Evolutionary conservation across 2,329 filamentous ascomycete genomes (phyloP).

Genomic region (Scedosporium dehoogii): DNA sequence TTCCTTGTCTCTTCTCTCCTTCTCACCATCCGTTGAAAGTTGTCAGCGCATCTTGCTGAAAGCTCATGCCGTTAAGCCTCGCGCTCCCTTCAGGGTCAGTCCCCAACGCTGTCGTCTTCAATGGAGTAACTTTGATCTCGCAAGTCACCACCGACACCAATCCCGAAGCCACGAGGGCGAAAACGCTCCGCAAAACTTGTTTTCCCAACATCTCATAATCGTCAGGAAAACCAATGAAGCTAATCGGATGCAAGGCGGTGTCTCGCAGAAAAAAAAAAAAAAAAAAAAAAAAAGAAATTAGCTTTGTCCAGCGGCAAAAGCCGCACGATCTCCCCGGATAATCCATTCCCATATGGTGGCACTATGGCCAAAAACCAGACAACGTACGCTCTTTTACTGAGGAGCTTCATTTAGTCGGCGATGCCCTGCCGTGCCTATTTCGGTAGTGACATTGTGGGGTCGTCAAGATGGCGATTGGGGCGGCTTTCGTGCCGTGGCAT

Average conservation of each 20-base stretch:
- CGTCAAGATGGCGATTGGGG: neutral
- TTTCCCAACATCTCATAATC: neutral
- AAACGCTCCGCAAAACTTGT: neutral
- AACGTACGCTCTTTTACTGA: neutral
- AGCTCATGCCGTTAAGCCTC: conserved; percentile 13
- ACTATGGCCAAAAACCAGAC: neutral
- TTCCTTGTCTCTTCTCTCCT: too few species aligned
- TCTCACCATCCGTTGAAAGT: conserved; percentile 11
- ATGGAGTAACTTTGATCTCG: neutral
- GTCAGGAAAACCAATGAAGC: neutral
- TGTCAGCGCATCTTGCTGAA: conserved; percentile 13
- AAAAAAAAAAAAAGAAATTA: too few species aligned
- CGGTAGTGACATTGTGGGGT: neutral
- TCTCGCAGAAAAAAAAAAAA: neutral
- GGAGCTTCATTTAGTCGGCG: neutral
- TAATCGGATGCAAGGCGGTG: neutral
- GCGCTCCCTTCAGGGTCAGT: conserved; percentile 11
- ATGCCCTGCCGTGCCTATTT: neutral
- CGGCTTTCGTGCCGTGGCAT: neutral
- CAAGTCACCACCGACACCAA: neutral
- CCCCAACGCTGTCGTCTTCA: conserved; percentile 8
- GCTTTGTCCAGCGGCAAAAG: neutral
- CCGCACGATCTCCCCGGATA: neutral
- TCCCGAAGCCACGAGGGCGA: neutral
- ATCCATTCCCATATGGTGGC: neutral